phyloP scores from a whole-genome alignment of 1,284 basidiomycete genomes.

The Apiotrichum siamense region DNA sequence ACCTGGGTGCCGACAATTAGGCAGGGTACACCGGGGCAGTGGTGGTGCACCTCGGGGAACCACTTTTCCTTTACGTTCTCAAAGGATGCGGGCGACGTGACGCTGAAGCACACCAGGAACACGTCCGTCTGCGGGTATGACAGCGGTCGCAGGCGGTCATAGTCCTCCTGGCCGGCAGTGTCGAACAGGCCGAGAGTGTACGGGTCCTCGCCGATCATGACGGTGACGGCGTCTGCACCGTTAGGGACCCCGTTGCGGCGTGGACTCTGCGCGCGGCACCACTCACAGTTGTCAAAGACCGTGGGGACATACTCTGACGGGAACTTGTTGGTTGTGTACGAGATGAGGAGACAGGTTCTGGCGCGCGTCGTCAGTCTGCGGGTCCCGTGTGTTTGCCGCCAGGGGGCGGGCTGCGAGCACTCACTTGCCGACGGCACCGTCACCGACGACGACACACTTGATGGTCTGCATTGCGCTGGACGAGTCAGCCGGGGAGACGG shows the following conservation, averaged over 20 bases:
- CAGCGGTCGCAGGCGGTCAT: slow-evolving; percentile 88
- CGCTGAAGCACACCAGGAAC: slow-evolving; percentile 98
- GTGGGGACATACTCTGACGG: slow-evolving; percentile 98
- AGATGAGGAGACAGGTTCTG: slow-evolving; percentile 90
- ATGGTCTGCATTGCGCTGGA: slow-evolving; percentile 80
- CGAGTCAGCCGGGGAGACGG: too few species aligned
- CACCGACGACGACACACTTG: slow-evolving; percentile 97
- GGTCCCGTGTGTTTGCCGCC: background rate
- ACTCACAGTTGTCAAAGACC: slow-evolving; percentile 57
- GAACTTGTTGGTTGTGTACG: slow-evolving; percentile 99
- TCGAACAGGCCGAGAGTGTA: slow-evolving; percentile 98
- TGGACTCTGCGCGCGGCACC: too few species aligned
- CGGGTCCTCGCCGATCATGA: slow-evolving; percentile 99
- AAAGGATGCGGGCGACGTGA: slow-evolving; percentile 95
- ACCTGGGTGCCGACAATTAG: slow-evolving; percentile 98
- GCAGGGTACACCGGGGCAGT: slow-evolving; percentile 99
- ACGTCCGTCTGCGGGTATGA: slow-evolving; percentile 99
- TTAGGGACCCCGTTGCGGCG: too few species aligned
- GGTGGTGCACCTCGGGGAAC: slow-evolving; percentile 99
- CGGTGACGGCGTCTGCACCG: slow-evolving; percentile 84
- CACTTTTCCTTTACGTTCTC: slow-evolving; percentile 99
- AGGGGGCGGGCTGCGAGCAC: too few species aligned
- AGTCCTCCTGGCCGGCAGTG: slow-evolving; percentile 99
- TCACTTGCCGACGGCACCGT: slow-evolving; percentile 97
- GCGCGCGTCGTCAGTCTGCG: background rate